A percentile compares a stretch with the other conserved stretches of the same genome.
Conservation (phyloP, 495 filamentous ascomycete species). For the Penicillium taxi region DNA sequence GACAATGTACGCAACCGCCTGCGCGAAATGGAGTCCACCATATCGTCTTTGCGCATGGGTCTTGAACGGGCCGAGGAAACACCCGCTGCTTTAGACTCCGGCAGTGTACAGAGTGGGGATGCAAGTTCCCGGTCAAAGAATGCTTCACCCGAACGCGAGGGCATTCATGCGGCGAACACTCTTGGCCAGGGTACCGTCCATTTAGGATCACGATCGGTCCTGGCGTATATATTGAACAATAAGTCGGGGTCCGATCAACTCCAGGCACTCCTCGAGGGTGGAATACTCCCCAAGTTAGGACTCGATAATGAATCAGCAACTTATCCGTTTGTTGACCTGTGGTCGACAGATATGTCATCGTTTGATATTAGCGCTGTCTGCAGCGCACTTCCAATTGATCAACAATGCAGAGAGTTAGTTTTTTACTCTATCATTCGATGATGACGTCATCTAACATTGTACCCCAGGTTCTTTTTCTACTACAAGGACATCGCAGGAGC, state of each 20-base stretch:
- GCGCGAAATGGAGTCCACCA: conserved; percentile 38
- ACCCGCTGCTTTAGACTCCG: conserved; percentile 22
- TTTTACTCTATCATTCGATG: not conserved
- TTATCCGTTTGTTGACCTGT: conserved; percentile 66
- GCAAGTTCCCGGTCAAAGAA: conserved; percentile 33
- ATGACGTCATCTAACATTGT: not conserved
- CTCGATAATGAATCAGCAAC: conserved; percentile 75
- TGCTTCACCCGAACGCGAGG: conserved; percentile 41
- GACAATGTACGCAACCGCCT: conserved; percentile 37
- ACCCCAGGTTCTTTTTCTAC: conserved; percentile 55
- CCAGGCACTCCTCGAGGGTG: conserved; percentile 60
- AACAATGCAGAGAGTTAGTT: conserved; percentile 58
- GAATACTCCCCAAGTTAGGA: conserved; percentile 72
- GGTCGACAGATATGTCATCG: conserved; percentile 58
- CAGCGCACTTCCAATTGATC: conserved; percentile 58
- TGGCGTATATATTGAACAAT: conserved; percentile 55
- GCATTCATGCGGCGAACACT: conserved; percentile 48
- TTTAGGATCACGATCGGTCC: conserved; percentile 50
- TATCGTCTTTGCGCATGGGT: conserved; percentile 33
- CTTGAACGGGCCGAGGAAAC: conserved; percentile 34
- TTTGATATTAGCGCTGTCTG: conserved; percentile 62
- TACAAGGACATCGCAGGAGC: conserved; percentile 79
- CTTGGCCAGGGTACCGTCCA: conserved; percentile 49
- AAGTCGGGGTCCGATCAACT: conserved; percentile 58
- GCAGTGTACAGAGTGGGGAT: conserved; percentile 56